Percentiles rank a stretch among this genome's conserved stretches.
These are phyloP conservation scores for Colletotrichum caudatum DNA, from an alignment of 2,329 filamentous ascomycete genomes.

Conservation along the genomic window DNA sequence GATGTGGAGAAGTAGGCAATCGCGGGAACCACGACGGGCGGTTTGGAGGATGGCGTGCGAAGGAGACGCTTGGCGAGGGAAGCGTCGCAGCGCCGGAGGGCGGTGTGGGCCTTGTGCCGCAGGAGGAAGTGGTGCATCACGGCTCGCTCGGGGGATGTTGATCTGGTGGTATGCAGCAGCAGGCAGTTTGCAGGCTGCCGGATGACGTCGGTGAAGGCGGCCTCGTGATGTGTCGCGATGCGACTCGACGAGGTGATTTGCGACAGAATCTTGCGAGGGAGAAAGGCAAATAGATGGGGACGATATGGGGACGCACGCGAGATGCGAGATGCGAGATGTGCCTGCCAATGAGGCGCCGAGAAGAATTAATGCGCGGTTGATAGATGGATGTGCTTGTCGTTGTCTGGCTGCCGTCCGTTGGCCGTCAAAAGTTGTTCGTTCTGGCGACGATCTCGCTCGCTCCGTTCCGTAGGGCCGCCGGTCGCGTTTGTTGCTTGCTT, in stretches of 20 bases:
- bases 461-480: no score
- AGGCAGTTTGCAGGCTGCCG: not conserved
- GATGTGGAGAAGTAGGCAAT: constrained; percentile 37
- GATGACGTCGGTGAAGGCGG: constrained; percentile 25
- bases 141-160: not conserved
- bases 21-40: constrained; percentile 7
- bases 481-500: no score
- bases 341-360: not conserved
- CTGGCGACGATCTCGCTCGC: not conserved
- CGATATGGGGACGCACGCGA: no score
- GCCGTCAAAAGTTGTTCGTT: not conserved
- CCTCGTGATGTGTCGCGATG: constrained; percentile 22
- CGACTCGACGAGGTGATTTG: constrained; percentile 14
- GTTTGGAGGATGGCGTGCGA: constrained; percentile 14
- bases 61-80: constrained; percentile 22
- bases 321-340: not conserved
- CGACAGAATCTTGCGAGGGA: not conserved
- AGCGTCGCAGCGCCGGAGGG: constrained; percentile 24
- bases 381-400: no score
- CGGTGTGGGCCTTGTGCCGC: constrained; percentile 31
- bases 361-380: not conserved
- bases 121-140: constrained; percentile 31
- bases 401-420: not conserved
- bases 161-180: constrained; percentile 10
- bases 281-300: not conserved